phyloP scores from a whole-genome alignment of 1,139 yeast species.

The Hyphopichia burtonii region DNA sequence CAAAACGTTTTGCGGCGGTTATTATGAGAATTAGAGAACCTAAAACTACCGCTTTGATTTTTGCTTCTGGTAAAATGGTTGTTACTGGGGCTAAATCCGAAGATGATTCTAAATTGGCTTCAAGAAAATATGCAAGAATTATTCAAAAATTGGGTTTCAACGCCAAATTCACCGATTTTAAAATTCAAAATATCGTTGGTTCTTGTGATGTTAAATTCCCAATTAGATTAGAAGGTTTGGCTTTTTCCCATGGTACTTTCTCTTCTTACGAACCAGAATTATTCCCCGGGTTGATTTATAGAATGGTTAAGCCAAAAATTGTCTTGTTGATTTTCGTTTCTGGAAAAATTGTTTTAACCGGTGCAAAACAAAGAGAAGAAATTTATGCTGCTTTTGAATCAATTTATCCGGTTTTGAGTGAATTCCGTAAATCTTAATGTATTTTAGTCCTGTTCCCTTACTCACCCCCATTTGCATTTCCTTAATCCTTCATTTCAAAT shows the following conservation, averaged over 20 bases:
- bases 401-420: conserved; percentile 96
- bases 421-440: conserved; percentile 78
- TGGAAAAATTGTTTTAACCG: conserved; percentile 96
- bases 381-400: conserved; percentile 98
- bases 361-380: conserved; percentile 99
- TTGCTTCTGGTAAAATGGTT: conserved; percentile 99
- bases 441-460: background rate
- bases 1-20: conserved; percentile 98
- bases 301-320: conserved; percentile 99
- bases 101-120: conserved; percentile 95
- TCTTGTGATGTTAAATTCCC: conserved; percentile 98
- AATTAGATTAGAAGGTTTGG: conserved; percentile 94
- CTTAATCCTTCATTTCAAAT: conserved; percentile 1
- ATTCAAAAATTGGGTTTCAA: conserved; percentile 97
- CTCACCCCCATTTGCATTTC: background rate
- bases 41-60: conserved; percentile 94
- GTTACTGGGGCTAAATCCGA: conserved; percentile 99
- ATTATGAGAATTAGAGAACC: conserved; percentile 99
- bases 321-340: conserved; percentile 93
- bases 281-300: conserved; percentile 96
- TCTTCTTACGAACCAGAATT: conserved; percentile 97
- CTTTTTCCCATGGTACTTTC: conserved; percentile 98
- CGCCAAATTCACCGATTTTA: conserved; percentile 93
- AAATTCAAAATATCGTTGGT: conserved; percentile 98
- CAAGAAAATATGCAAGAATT: conserved; percentile 96